A percentile compares a stretch with the other conserved stretches of the same genome.
Evolutionary conservation across 331 rosid species (phyloP).

Genomic region (Arachis monticola): DNA sequence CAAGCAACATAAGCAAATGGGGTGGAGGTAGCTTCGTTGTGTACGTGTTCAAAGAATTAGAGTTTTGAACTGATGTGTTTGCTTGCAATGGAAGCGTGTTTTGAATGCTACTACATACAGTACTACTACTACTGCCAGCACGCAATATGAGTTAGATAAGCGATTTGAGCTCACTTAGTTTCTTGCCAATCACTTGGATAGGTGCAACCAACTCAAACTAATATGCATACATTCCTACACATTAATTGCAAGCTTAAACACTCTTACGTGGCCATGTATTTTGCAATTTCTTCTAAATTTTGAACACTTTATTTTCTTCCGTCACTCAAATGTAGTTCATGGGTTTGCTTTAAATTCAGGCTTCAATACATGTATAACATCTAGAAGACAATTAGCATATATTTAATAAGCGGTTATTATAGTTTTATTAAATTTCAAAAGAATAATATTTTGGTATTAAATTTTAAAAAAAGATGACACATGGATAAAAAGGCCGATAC

Average conservation of each 20-base stretch:
- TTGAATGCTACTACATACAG: background rate
- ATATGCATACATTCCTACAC: constrained; percentile 7
- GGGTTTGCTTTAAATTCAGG: background rate
- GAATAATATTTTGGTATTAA: no score
- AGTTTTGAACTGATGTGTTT: background rate
- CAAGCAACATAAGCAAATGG: constrained; percentile 32
- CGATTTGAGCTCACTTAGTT: background rate
- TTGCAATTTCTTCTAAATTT: constrained; percentile 30
- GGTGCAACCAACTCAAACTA: constrained; percentile 47
- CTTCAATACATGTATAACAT: background rate
- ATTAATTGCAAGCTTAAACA: constrained; percentile 37
- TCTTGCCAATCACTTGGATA: constrained; percentile 29
- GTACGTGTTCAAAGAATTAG: constrained; percentile 14
- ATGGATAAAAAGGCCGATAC: background rate
- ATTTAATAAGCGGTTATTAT: no score
- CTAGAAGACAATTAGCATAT: background rate
- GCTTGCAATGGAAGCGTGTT: constrained; percentile 24
- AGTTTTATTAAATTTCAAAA: no score
- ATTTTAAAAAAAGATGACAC: no score
- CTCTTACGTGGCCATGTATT: constrained; percentile 30
- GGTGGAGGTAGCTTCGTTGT: constrained; percentile 11
- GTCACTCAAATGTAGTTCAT: background rate
- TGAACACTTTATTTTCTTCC: constrained; percentile 9
- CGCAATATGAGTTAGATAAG: constrained; percentile 41
- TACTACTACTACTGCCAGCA: background rate